Percentiles rank a stretch among this genome's conserved stretches.
Conservation (phyloP, 208 protist species). For the Leishmania mexicana region DNA sequence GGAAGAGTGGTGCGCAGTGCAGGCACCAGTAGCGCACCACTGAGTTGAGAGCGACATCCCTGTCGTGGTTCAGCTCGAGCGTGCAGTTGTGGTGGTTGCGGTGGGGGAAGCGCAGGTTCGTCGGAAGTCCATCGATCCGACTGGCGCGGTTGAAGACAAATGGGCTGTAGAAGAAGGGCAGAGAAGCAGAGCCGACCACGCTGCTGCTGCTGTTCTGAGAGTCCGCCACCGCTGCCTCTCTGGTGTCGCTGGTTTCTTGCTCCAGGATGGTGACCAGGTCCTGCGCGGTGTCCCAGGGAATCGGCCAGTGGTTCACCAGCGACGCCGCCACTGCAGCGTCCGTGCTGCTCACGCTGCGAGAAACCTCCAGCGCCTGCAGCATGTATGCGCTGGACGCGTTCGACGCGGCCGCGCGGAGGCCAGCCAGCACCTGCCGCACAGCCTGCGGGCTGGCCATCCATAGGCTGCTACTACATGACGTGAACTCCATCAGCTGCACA, state of each 20-base stretch:
- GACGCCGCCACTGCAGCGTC: conserved; percentile 27
- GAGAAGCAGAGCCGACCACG: conserved; percentile 6
- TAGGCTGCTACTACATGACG: conserved; percentile 52
- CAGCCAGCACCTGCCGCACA: conserved; percentile 27
- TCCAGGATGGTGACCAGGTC: conserved; percentile 42
- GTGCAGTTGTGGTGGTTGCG: conserved; percentile 54
- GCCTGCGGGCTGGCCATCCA: conserved; percentile 66
- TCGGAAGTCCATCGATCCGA: conserved; percentile 19
- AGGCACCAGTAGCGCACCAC: conserved; percentile 73
- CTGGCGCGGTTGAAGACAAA: conserved; percentile 62
- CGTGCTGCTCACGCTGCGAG: conserved; percentile 15
- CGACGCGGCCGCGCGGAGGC: conserved; percentile 18
- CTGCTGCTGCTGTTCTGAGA: not conserved
- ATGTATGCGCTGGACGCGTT: conserved; percentile 37
- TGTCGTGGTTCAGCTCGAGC: conserved; percentile 49
- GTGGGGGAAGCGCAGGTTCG: conserved; percentile 15
- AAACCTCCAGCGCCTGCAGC: conserved; percentile 41
- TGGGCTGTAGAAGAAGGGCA: conserved; percentile 55
- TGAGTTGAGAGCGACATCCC: conserved; percentile 31
- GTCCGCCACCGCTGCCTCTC: not conserved
- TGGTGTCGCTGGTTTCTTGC: conserved; percentile 6
- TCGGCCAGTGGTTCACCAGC: conserved; percentile 40
- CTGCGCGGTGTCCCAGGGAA: conserved; percentile 36
- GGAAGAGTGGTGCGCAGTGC: conserved; percentile 70
- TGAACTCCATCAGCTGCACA: conserved; percentile 59